Evolutionary conservation across 257 asterid genomes (phyloP), one percentile per base, ranked within the genome.

Genomic region (Gynochthodes officinalis): DNA sequence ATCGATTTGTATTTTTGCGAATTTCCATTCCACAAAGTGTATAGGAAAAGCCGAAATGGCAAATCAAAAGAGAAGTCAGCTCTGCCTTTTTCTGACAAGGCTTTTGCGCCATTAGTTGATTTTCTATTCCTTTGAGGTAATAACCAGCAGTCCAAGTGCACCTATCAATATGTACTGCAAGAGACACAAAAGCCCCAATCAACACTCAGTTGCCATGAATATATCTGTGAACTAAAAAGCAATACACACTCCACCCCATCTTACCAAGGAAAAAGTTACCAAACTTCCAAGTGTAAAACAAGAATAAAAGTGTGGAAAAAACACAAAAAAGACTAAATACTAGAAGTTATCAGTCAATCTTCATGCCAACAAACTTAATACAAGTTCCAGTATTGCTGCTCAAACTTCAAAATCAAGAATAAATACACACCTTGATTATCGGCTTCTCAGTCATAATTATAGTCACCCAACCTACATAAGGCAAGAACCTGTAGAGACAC

Each of bases 361-460:
- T 48, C 7, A 48, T 67, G 10, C 15, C 3, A 21, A 13, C 21
- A 14, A 69, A n/a, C 70, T 18, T 18, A 12, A 6, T 27, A 16
- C 21, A 14, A 28, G 43, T 58, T 18, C n/a, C 11, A 32, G 7
- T 10, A 10, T 4, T 30, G 32, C 14, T 62, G 16, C 21, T 49
- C n/a, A 53, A 66, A 49, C 46, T 33, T 39, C 10, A 65, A 71
- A 42, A 42, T 76, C 12, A 14, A 27, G 32, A 1, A 21, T 35
- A 64, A 50, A 77, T 18, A 1, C 82, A 40, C 64, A 94, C 99
- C 99, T 94, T 94, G 90, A 94, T 86, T 73, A 92, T 85, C 48
- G 99, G 99, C 86, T 95, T 92, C 78, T 95, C 99, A 1, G 99
- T 95, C 99, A 95, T 95, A 80, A 95, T 90, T 71, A 95, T 95